Evolutionary conservation across 345 rosid genomes (phyloP).

Genomic region (Sisymbrium altissimum): DNA sequence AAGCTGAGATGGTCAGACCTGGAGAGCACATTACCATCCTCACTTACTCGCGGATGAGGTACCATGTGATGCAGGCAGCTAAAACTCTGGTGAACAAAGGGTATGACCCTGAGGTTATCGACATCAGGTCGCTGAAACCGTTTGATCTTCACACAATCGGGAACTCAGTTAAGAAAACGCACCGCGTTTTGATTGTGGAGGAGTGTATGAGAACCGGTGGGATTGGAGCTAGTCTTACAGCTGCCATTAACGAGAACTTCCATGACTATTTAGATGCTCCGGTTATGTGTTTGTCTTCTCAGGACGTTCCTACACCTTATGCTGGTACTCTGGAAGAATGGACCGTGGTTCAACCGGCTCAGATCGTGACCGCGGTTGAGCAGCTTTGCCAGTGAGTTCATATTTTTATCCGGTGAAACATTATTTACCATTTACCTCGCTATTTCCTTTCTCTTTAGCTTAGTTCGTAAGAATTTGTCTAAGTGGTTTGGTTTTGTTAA

Average conservation of each 20-base stretch:
- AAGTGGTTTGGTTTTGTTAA: constrained; percentile 15
- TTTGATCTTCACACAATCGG: constrained; percentile 88
- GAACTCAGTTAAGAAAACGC: constrained; percentile 91
- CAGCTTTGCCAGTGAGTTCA: constrained; percentile 71
- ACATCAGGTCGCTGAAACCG: constrained; percentile 87
- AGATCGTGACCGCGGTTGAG: constrained; percentile 90
- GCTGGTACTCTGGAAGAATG: constrained; percentile 88
- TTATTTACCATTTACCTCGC: constrained; percentile 13
- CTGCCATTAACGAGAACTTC: constrained; percentile 86
- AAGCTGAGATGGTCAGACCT: constrained; percentile 96
- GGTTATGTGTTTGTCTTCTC: constrained; percentile 88
- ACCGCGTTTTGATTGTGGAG: constrained; percentile 85
- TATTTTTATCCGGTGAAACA: background rate
- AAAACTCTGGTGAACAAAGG: constrained; percentile 90
- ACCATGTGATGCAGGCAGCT: constrained; percentile 97
- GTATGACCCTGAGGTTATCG: constrained; percentile 92
- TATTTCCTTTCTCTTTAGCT: background rate
- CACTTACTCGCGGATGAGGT: constrained; percentile 94
- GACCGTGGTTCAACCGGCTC: constrained; percentile 93
- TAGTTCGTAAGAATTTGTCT: constrained; percentile 10
- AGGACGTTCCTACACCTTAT: constrained; percentile 93
- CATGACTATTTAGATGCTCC: constrained; percentile 92
- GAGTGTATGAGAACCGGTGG: constrained; percentile 98
- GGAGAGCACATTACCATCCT: constrained; percentile 85
- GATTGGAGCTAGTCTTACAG: constrained; percentile 90